phyloP scores from a whole-genome alignment of 2,329 filamentous ascomycete species.

The Waltergamsia citrina region DNA sequence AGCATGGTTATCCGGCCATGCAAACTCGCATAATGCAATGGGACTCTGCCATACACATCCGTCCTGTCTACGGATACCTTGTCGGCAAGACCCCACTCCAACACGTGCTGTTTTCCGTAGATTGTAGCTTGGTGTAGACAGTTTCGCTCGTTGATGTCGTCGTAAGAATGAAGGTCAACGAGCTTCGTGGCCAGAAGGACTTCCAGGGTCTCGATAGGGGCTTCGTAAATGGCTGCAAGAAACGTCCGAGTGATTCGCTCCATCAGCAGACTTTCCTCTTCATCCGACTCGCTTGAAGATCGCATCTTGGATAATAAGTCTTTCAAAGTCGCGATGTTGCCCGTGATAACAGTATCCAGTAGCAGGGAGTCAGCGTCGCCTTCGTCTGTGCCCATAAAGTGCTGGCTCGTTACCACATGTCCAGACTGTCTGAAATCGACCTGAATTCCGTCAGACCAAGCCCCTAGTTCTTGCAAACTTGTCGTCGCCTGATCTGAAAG shows the following conservation, averaged over 20 bases:
- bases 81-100: constrained; percentile 64
- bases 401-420: constrained; percentile 57
- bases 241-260: constrained; percentile 87
- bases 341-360: constrained; percentile 75
- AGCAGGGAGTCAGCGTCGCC: constrained; percentile 84
- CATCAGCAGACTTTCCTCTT: constrained; percentile 43
- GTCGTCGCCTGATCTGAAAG: constrained; percentile 95
- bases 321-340: constrained; percentile 66
- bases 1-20: constrained; percentile 84
- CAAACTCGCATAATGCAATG: constrained; percentile 93
- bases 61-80: constrained; percentile 70
- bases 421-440: constrained; percentile 66
- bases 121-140: constrained; percentile 96
- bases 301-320: constrained; percentile 74
- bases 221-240: constrained; percentile 80
- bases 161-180: constrained; percentile 86
- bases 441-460: constrained; percentile 94
- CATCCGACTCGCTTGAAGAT: constrained; percentile 41
- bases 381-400: constrained; percentile 68
- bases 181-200: constrained; percentile 70
- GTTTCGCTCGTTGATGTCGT: constrained; percentile 96
- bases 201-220: constrained; percentile 64
- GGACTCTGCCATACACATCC: constrained; percentile 90
- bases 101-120: constrained; percentile 72
- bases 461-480: constrained; percentile 87